Base-by-base conservation (phyloP, 148 eudicot species). In the Nepenthes mirabilis region DNA sequence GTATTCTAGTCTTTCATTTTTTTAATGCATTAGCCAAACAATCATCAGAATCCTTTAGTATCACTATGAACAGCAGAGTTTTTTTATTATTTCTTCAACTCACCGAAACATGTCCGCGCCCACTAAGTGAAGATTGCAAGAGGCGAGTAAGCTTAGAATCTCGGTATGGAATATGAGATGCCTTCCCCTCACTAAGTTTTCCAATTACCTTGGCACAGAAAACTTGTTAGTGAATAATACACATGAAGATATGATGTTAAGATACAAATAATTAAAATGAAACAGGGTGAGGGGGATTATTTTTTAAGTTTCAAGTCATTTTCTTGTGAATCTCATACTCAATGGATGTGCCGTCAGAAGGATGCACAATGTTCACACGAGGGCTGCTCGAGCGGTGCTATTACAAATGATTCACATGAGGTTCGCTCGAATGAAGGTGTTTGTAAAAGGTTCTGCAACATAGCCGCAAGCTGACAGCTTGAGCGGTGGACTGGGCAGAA, bases 141-240 rank as follows among this genome's bases (percentile, higher is more conserved):
- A 93, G 85, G 50, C 97, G 95, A 52, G 97, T 93, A 60, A 93
- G 99, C 77, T 93, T 93, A 55, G 99, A 93, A 78, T 93, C 99
- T 69, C 99, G 78, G 72, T 77, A 93, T 53, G 99, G 99, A 68
- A 93, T 75, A 68, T 93, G 99, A 48, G 91, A 82, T 67, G 99
- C 89, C 79, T 84, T 93, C 62, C 99, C 99, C 59, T 93, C 99
- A 70, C 99, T 93, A 55, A 93, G 85, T 80, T 93, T 93, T 54
- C 99, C 99, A 71, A 93, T 93, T 37, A 93, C 99, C 99, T 93
- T 54, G 63, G 75, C 54, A 65, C 60, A 52, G 57, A 57, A 70
- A 53, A 35, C 33, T 58, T 32, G 36, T 52, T 23, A 12, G 62
- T 59, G 52, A 43, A 35, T 5, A 9, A 5, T 57, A 43, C 13